Base-by-base conservation (phyloP, 2,329 filamentous ascomycete genomes). In the Aspergillus neotritici region DNA sequence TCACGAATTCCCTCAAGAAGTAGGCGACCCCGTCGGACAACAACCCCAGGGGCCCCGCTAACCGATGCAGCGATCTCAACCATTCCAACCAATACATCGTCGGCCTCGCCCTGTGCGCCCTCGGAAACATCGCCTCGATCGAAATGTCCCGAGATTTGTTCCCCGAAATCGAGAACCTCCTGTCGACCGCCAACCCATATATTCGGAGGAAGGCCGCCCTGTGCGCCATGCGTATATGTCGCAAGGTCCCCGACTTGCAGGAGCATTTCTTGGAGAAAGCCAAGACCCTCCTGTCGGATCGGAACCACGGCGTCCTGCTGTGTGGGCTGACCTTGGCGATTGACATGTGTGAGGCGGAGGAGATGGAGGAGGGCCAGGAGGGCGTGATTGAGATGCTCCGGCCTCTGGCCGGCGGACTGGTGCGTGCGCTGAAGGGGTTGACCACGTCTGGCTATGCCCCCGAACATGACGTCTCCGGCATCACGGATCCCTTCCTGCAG, bases 21-120 rank as follows among this genome's bases (percentile, higher is more conserved):
- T 95, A 8, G 21, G 21, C 9, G n/a, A 25, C 7, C 21, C 21
- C 21, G 21, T 8, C 21, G 21, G 21, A 25, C 21, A 25, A 25
- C 21, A 25, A 2, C 21, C 21, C 21, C 21, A 8, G 21, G 9
- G 21, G 7, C 21, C 21, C 6, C 21, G 21, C 21, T 25, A 25
- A 25, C 21, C 21, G 11, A 40, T 30, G 15, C 57, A 96, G 91
- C 76, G 93, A 97, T 63, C 78, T 98, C 44, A 88, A 90, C 58
- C 93, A 98, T 70, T 90, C 88, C 43, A 98, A 98, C 66, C 93
- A 98, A 70, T 98, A 98, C 68, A 88, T 98, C 49, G 93, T 97
- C 55, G 93, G 94, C 16, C 83, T 98, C 40, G 93, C 93, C 48
- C 82, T 98, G 28, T 96, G 91, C 66, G 96, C 94, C 0, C 80